phyloP scores from a whole-genome alignment of 2,329 filamentous ascomycete species.

The Colletotrichum coccodes region DNA sequence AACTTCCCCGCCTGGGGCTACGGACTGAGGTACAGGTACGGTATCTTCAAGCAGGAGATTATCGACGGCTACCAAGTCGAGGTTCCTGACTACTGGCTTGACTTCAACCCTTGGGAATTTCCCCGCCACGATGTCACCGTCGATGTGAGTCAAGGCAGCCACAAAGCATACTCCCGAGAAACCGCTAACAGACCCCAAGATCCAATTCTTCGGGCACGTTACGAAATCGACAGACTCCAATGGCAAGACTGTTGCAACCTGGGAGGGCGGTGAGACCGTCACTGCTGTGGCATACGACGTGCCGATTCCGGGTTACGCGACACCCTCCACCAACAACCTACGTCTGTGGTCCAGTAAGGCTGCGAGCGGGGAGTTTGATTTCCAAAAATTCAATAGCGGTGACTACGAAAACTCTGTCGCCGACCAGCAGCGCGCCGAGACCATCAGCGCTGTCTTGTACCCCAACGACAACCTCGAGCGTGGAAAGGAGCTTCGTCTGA shows the following conservation, averaged over 20 bases:
- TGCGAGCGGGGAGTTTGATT: constrained; percentile 96
- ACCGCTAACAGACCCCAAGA: constrained; percentile 45
- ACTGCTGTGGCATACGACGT: constrained; percentile 95
- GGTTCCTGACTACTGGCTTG: constrained; percentile 98
- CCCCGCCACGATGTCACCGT: constrained; percentile 94
- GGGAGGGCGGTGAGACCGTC: constrained; percentile 95
- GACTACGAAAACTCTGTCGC: constrained; percentile 98
- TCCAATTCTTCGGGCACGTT: constrained; percentile 94
- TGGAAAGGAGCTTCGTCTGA: constrained; percentile 95
- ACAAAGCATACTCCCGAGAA: background rate
- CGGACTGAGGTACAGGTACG: constrained; percentile 92
- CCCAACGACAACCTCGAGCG: constrained; percentile 97
- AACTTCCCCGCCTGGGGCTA: constrained; percentile 99
- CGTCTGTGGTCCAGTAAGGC: constrained; percentile 98
- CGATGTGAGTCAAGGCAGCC: constrained; percentile 66
- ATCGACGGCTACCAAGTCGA: constrained; percentile 98
- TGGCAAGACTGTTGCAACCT: constrained; percentile 79
- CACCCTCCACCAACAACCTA: constrained; percentile 93
- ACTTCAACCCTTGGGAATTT: constrained; percentile 99
- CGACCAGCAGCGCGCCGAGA: constrained; percentile 99
- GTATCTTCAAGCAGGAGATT: constrained; percentile 99
- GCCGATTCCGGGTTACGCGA: constrained; percentile 89
- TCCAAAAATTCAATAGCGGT: constrained; percentile 98
- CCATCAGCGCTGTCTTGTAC: constrained; percentile 96
- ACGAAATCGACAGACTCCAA: constrained; percentile 78